Conservation (phyloP, 2,329 filamentous ascomycete species). For the Aspergillus oerlinghausenensis region DNA sequence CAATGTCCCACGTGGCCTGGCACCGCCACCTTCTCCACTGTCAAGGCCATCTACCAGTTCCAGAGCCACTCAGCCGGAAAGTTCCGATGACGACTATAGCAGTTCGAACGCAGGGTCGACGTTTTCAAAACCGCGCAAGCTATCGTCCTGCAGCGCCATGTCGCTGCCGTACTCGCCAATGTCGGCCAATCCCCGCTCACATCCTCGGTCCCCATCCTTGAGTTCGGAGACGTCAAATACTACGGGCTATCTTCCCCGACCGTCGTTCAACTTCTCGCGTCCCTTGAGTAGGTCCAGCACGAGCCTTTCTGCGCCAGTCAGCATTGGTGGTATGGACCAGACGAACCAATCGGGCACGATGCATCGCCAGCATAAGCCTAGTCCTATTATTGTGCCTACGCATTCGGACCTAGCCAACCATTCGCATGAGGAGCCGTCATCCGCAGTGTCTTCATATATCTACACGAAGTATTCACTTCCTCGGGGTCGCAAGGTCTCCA, state of each 20-base stretch:
- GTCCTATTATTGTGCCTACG: conserved; percentile 31
- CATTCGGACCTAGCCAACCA: conserved; percentile 17
- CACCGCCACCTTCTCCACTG: conserved; percentile 43
- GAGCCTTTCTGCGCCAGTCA: conserved; percentile 32
- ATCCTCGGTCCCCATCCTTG: conserved; percentile 75
- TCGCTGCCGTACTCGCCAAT: conserved; percentile 59
- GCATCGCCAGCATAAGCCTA: conserved; percentile 24
- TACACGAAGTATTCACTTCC: conserved; percentile 83
- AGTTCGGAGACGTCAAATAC: conserved; percentile 72
- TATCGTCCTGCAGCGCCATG: conserved; percentile 66
- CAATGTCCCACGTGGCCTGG: conserved; percentile 40
- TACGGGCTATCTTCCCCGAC: conserved; percentile 57
- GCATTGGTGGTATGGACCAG: conserved; percentile 25
- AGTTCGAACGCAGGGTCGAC: conserved; percentile 53
- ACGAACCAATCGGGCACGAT: conserved; percentile 20
- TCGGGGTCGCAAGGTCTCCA: conserved; percentile 72
- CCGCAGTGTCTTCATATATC: conserved; percentile 68
- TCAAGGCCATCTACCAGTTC: conserved; percentile 45
- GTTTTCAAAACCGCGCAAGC: conserved; percentile 68
- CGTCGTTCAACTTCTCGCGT: conserved; percentile 89
- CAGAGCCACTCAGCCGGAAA: conserved; percentile 59
- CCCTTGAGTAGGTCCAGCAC: conserved; percentile 64
- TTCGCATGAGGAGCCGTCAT: conserved; percentile 27
- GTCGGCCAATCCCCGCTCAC: conserved; percentile 58
- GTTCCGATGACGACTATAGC: conserved; percentile 64